Base-by-base conservation (phyloP, 2,329 filamentous ascomycete genomes). In the Acrodontium crateriforme region DNA sequence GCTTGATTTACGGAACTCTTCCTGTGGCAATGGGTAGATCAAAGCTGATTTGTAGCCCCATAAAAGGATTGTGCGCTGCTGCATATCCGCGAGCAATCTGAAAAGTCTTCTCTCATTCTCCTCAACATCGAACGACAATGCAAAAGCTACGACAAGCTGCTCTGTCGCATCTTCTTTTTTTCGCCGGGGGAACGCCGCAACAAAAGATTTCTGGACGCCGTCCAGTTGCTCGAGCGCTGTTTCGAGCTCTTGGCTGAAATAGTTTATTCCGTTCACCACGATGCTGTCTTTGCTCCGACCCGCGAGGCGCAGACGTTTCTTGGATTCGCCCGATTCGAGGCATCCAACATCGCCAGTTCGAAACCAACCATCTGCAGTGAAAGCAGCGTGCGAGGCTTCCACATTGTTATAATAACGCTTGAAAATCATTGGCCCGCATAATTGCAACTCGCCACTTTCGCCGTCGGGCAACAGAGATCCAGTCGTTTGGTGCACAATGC, bases 351-450 rank as follows among this genome's bases (percentile, higher is more conserved):
- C 65, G 10, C 89, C 89, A 0, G 89, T 98, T 57, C 81, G 87
- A 65, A 98, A 95, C 84, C 87, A 95, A 2, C 71, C 74, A 40
- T 84, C 38, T 16, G 30, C 26, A 6, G n/a, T n/a, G n/a, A n/a
- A n/a, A n/a, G n/a, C n/a, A n/a, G n/a, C n/a, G n/a, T n/a, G n/a
- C n/a, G n/a, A n/a, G n/a, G n/a, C n/a, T n/a, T n/a, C n/a, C 18
- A n/a, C 18, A n/a, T 20, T 20, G n/a, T 20, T 20, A n/a, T 20
- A 20, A 20, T 20, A 20, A 8, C 18, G 18, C n/a, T 20, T 8
- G 18, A 20, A 20, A 8, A 20, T n/a, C 8, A 20, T 8, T 8
- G 8, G 8, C 8, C 18, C 18, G 18, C 18, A n/a, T 20, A 20
- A n/a, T n/a, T 20, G 18, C 8, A 20, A 8, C n/a, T 20, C 8